These are phyloP conservation scores for Pestalotiopsis sp. DNA, from an alignment of 2,329 filamentous ascomycete species.

Conservation along the genomic window DNA sequence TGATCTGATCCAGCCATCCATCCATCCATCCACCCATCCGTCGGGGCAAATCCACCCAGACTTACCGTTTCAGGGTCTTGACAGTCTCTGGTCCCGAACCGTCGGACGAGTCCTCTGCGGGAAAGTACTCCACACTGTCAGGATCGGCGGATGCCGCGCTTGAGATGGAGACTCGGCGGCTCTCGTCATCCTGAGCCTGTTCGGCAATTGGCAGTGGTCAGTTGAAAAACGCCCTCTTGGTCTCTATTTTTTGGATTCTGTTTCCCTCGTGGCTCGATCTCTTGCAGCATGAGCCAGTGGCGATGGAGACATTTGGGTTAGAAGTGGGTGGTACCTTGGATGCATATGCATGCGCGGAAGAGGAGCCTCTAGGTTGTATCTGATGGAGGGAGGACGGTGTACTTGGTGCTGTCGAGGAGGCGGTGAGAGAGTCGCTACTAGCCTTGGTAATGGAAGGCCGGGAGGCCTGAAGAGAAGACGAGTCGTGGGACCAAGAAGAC, in stretches of 20 bases:
- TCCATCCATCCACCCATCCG: no score
- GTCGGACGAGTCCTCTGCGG: conserved; percentile 10
- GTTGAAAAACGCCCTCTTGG: not conserved
- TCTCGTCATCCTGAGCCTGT: not conserved
- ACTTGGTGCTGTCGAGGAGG: conserved; percentile 9
- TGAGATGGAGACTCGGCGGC: conserved; percentile 1
- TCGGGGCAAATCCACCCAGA: not conserved
- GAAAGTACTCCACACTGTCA: conserved; percentile 11
- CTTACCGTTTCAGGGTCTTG: conserved; percentile 10
- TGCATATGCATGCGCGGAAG: conserved; percentile 1
- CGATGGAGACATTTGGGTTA: not conserved
- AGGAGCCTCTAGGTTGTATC: not conserved
- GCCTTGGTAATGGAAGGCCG: not conserved
- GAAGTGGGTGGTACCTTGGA: not conserved
- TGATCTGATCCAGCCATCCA: no score
- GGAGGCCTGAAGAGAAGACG: not conserved
- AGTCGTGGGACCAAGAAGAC: conserved; percentile 9
- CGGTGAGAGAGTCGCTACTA: conserved; percentile 9
- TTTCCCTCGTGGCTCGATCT: not conserved
- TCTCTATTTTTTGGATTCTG: not conserved
- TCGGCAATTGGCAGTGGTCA: not conserved
- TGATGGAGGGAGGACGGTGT: conserved; percentile 9
- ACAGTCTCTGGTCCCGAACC: conserved; percentile 6
- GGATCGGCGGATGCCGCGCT: conserved; percentile 9
- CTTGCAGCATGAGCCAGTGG: not conserved